Evolutionary conservation across 169 alveolate species (phyloP), one percentile per base, ranked within the genome.

Genomic region (Cryptosporidium parvum): DNA sequence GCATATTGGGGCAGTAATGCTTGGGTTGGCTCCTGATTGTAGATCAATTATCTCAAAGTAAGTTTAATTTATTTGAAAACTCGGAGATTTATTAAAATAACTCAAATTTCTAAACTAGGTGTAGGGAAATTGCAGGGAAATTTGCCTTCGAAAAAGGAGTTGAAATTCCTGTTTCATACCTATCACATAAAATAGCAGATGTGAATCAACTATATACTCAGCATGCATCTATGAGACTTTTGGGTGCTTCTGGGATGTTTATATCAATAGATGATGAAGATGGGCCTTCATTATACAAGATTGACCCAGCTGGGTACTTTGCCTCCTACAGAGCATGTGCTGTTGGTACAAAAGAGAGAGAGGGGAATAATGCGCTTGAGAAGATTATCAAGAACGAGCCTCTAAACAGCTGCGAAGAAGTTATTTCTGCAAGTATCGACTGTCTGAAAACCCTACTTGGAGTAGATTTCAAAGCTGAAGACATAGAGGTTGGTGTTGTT

Each of bases 281-380:
- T 53, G 98, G 98, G 35, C 99, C 99, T 39, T 94, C 93, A 61
- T 91, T 97, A 14, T 97, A 91, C 92, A 96, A 97, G 86, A 95
- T 97, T 58, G 99, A 97, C 84, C 99, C 99, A 29, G 97, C 99
- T n/a, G 99, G 99, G 1, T 95, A 95, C 94, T 96, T 93, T 73
- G 96, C 97, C 16, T 98, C 99, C 10, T 97, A 96, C 93, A 95
- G 94, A 94, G 99, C 98, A 31, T 94, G 96, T 70, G 97, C 97
- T 7, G 92, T 95, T 23, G 98, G 98, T 18, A 87, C 97, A 8
- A 96, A 96, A 92, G 98, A 96, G 75, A 97, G 96, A 92, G 98
- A 96, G 65, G 94, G 97, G 7, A 95, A 93, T 44, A 95, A 95
- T 70, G 93, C 96, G 23, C 92, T 96, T 31, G 98, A 95, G 84